Base-by-base conservation (phyloP, 2,329 filamentous ascomycete species). In the Aspergillus tamarii region DNA sequence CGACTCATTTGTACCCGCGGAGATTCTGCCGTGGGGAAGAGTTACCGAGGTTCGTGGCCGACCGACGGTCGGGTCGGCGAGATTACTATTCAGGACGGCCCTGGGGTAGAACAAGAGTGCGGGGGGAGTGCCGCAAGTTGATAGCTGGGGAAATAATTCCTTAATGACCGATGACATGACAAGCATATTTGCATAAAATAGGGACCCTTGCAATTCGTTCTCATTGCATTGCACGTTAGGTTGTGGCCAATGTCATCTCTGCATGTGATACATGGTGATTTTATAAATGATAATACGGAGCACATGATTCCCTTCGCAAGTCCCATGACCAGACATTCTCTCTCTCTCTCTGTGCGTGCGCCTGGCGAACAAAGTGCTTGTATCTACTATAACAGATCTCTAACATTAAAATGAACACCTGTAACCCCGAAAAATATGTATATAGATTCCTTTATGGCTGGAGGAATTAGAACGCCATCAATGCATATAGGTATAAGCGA, bases 11-110 rank as follows among this genome's bases (percentile, higher is more conserved):
- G 72, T 72, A 69, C 28, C 48, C 28, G 45, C 12, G 45, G 45
- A 23, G 23, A 65, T 60, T 66, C 41, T 66, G 61, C 58, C 71
- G 72, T 72, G 72, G 72, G 69, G 72, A 59, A 67, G 59, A 75
- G 63, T 71, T 76, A 72, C 74, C 74, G 74, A 76, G 74, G 74
- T 74, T 67, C 66, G 62, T 53, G 48, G 56, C 55, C 55, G 39
- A 43, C 36, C 19, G 62, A 28, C 45, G 30, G 7, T 54, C 41
- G 30, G 60, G 36, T 57, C 41, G 48, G n/a, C 34, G 26, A 34
- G 58, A 60, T 55, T 60, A 60, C 16, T 54, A 52, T 54, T 60
- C 43, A 30, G 54, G 55, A 48, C 10, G 48, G 10, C 10, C 12
- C 28, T 52, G 48, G 26, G 26, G 48, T 34, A 52, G 48, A 30